Base-by-base conservation (phyloP, 164 flowering plant species). In the Berberis vulgaris region DNA sequence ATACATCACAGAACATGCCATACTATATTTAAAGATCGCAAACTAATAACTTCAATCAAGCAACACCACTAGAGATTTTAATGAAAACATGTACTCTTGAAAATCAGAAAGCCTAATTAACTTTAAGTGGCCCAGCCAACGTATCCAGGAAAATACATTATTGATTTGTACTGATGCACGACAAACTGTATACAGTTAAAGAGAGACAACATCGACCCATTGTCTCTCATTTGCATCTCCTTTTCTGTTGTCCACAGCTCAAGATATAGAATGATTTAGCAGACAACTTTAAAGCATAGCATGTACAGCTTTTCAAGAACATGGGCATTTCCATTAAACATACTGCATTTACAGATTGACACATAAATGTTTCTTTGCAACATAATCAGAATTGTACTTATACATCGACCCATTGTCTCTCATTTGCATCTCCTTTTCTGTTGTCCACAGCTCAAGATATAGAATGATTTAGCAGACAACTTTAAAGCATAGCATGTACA, bases 361-460 rank as follows among this genome's bases (percentile, higher is more conserved):
- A n/a, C n/a, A n/a, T n/a, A n/a, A n/a, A n/a, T n/a, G n/a, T n/a
- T n/a, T n/a, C n/a, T n/a, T n/a, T n/a, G n/a, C n/a, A n/a, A n/a
- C n/a, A n/a, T n/a, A n/a, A n/a, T n/a, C n/a, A n/a, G n/a, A n/a
- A n/a, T n/a, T n/a, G n/a, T n/a, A n/a, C n/a, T n/a, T n/a, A n/a
- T n/a, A 2, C 39, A 6, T 45, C 11, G 38, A 60, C 11, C 49
- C 49, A 26, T 26, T 26, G 26, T 26, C 26, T 26, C 26, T 26
- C 26, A 26, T 26, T 26, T 26, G 26, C 46, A 60, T 26, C 43
- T n/a, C 38, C 42, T 60, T 13, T 45, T 60, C 8, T 43, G 38
- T 45, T 60, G 61, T 59, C 62, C 47, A 59, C 40, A 59, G 62
- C 49, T 4, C 45, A 45, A 41, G 41, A 55, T 55, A 43, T 59